Evolutionary conservation across 2,329 filamentous ascomycete genomes (phyloP), one percentile per base, ranked within the genome.

Genomic region (Cyclaneusma minus): DNA sequence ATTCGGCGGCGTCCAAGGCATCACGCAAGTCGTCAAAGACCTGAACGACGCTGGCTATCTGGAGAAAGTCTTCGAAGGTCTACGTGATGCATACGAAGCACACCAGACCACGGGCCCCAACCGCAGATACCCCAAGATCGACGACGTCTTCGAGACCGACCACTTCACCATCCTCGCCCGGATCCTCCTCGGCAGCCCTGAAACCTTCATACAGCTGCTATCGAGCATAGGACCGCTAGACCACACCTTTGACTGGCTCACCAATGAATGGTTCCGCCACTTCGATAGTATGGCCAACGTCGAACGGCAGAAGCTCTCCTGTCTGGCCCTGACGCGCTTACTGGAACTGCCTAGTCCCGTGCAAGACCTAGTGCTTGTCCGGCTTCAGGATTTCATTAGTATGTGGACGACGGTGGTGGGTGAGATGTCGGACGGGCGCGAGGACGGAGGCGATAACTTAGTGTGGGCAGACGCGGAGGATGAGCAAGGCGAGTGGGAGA

Each of bases 151-250:
- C 1, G 73, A 93, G 44, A 79, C 79, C 0, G 81, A 93, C 45
- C 93, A 92, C 48, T 78, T 92, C 43, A 68, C 71, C 4, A 71
- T 95, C 3, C 61, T 98, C 3, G 75, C 82, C 2, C 76, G 85
- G 2, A 64, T 95, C 10, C 68, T 75, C 0, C 55, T 92, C 3
- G 72, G 74, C 1, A 77, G 78, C 19, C 81, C 85, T 1, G 52
- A 75, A 10, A 78, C 83, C 1, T 77, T 93, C 37, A 55, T 74
- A 4, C 58, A 66, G 11, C 55, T 71, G 49, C 49, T 76, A 11
- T 49, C 50, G 11, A 52, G 55, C 4, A 32, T 43, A 16, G 45
- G 44, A 10, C 41, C 45, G 6, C 36, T 68, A 4, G 57, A 63
- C 3, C 52, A 59, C 22, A 57, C 66, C 6, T 75, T 68, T 68